Conservation (phyloP, 208 protist genomes). For the Angomonas ambiguus region DNA sequence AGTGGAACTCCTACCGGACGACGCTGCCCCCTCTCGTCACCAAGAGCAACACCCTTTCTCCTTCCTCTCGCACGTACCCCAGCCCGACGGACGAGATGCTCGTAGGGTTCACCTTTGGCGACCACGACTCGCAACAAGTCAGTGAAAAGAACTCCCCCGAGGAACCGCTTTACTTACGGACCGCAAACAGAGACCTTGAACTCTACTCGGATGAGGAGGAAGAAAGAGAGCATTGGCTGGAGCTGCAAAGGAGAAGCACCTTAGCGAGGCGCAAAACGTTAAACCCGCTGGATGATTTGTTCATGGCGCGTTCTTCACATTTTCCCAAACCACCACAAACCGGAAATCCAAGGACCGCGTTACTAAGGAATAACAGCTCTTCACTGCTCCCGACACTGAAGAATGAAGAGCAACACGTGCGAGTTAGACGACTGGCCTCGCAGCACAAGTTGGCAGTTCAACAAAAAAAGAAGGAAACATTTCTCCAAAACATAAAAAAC, state of each 20-base stretch:
- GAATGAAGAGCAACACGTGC: neutral
- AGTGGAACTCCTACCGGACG: neutral
- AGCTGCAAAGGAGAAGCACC: neutral
- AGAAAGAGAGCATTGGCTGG: neutral
- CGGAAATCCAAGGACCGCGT: neutral
- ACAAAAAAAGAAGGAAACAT: neutral
- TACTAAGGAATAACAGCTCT: neutral
- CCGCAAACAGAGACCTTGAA: slow-evolving; percentile 2
- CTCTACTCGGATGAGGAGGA: slow-evolving; percentile 1
- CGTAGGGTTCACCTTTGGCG: neutral
- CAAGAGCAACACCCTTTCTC: neutral
- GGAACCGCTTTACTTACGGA: neutral
- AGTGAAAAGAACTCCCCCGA: neutral
- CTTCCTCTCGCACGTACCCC: neutral
- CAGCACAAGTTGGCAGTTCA: neutral
- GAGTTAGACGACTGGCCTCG: neutral
- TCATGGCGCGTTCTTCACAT: neutral
- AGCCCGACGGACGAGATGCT: neutral
- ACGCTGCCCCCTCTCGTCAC: neutral
- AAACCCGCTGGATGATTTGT: neutral
- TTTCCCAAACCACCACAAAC: neutral
- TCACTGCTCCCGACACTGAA: neutral
- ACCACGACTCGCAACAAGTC: neutral
- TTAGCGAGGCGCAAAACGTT: neutral
- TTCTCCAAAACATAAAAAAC: neutral